Evolutionary conservation across 1,139 yeast genomes (phyloP), one percentile per base, ranked within the genome.

Genomic region (Torulaspora pretoriensis): DNA sequence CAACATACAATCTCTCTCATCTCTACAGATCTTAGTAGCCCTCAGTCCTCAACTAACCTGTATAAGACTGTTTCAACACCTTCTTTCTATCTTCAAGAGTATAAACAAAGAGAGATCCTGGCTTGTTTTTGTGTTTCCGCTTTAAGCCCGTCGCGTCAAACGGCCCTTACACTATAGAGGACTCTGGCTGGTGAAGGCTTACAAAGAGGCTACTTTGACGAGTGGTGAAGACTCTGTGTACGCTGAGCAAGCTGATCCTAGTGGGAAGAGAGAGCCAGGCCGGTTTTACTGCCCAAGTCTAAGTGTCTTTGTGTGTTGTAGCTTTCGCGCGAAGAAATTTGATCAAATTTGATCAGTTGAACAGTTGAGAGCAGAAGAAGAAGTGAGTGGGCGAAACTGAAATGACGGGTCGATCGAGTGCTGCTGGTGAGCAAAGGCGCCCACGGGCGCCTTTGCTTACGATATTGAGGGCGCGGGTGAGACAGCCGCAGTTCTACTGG

Each of bases 1-100:
- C 42, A 46, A 73, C 80, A 51, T 73, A 75, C 80, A 64, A 77
- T 77, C 70, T 77, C 82, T 75, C 82, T 77, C 82, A 77, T 77
- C 41, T 47, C 34, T n/a, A 17, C 28, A 13, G 14, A 14, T 28
- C 24, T 28, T 22, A 17, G 25, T 28, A 22, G 24, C 24, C 31
- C 27, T 31, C 33, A 36, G 6, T 14, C 32, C 10, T 13, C 22
- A 14, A 14, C 32, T 29, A 29, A n/a, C 16, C 32, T 29, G 12
- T 19, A 19, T 36, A 13, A 13, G 19, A 13, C 25, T n/a, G 41
- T 30, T 31, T 38, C 41, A 30, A 34, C 27, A 34, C 19, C 28
- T 14, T 9, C 6, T 12, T 31, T 38, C 27, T 19, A 27, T 38
- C 25, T 30, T 38, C 30, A 23, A 27, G 31, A 29, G 32, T 29